A percentile compares a stretch with the other conserved stretches of the same genome.
These are phyloP conservation scores for Eucommia ulmoides DNA, from an alignment of 257 asterid genomes.

Conservation along the genomic window DNA sequence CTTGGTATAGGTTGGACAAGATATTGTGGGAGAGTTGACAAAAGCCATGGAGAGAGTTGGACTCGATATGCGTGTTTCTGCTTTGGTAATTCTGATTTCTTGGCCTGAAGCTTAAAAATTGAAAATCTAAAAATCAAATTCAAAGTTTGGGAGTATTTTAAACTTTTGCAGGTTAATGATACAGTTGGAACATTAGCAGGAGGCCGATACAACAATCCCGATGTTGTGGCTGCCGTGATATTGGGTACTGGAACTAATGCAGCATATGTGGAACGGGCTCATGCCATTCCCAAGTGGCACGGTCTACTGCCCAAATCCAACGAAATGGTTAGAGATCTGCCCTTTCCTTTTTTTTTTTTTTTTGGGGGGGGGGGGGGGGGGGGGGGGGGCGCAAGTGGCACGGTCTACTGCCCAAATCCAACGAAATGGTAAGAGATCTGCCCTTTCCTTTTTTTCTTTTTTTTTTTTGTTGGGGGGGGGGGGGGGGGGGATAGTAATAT, in stretches of 20 bases:
- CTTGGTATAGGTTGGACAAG: conserved; percentile 61
- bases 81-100: conserved; percentile 40
- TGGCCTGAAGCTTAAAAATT: too few relatives aligned
- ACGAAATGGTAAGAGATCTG: conserved; percentile 93
- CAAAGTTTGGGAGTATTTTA: too few relatives aligned
- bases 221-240: conserved; percentile 82
- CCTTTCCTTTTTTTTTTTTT: conserved; percentile 6
- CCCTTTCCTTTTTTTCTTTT: too few relatives aligned
- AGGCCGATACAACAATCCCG: conserved; percentile 50
- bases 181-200: conserved; percentile 92
- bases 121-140: too few relatives aligned
- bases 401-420: conserved; percentile 38
- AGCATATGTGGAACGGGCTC: conserved; percentile 75
- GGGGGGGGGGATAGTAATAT: too few relatives aligned
- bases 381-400: too few relatives aligned
- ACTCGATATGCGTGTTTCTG: conserved; percentile 76
- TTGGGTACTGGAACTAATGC: conserved; percentile 97
- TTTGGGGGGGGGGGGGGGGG: too few relatives aligned
- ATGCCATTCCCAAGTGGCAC: conserved; percentile 80
- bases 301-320: conserved; percentile 62
- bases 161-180: conserved; percentile 57
- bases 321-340: conserved; percentile 51
- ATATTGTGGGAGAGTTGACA: conserved; percentile 62
- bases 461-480: too few relatives aligned
- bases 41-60: conserved; percentile 75